Percentiles rank a stretch among this genome's conserved stretches.
These are phyloP conservation scores for Exophiala bonariae DNA, from an alignment of 2,329 filamentous ascomycete species.

Conservation along the genomic window DNA sequence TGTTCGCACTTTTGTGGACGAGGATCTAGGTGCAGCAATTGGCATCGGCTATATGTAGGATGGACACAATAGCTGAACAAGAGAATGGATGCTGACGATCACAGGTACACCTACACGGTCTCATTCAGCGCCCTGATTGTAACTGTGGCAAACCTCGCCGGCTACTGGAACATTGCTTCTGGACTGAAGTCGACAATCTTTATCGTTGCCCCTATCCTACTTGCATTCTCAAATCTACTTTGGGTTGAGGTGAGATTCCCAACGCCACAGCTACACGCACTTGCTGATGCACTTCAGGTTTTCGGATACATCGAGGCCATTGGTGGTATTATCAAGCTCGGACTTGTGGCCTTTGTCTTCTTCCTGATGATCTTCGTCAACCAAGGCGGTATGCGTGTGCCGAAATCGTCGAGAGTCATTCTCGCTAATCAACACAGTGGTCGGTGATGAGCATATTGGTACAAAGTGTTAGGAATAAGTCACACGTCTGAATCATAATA, in stretches of 20 bases:
- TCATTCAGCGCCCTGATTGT: slow-evolving; percentile 33
- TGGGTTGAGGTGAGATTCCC: too few species aligned
- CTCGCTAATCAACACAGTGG: slow-evolving; percentile 9
- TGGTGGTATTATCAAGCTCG: slow-evolving; percentile 27
- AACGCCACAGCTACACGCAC: too few species aligned
- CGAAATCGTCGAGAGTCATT: too few species aligned
- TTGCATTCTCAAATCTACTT: too few species aligned
- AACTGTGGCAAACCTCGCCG: slow-evolving; percentile 29
- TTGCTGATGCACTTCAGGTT: slow-evolving; percentile 12
- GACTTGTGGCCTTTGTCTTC: slow-evolving; percentile 22
- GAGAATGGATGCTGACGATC: too few species aligned
- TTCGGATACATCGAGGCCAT: slow-evolving; percentile 29
- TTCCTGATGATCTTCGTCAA: slow-evolving; percentile 27
- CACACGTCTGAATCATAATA: slow-evolving; percentile 11
- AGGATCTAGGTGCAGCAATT: slow-evolving; percentile 37
- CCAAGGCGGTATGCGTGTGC: slow-evolving; percentile 25
- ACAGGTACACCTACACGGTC: slow-evolving; percentile 33
- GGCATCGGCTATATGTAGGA: slow-evolving; percentile 39
- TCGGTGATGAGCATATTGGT: slow-evolving; percentile 14
- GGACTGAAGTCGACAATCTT: slow-evolving; percentile 2
- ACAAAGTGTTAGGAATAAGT: slow-evolving; percentile 7
- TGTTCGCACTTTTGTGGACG: slow-evolving; percentile 38
- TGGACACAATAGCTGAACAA: too few species aligned
- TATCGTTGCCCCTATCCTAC: not conserved
- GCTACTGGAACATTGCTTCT: slow-evolving; percentile 27